Percentiles rank a stretch among this genome's conserved stretches.
These are phyloP conservation scores for Ricinus communis DNA, from an alignment of 345 rosid species.

Conservation along the genomic window DNA sequence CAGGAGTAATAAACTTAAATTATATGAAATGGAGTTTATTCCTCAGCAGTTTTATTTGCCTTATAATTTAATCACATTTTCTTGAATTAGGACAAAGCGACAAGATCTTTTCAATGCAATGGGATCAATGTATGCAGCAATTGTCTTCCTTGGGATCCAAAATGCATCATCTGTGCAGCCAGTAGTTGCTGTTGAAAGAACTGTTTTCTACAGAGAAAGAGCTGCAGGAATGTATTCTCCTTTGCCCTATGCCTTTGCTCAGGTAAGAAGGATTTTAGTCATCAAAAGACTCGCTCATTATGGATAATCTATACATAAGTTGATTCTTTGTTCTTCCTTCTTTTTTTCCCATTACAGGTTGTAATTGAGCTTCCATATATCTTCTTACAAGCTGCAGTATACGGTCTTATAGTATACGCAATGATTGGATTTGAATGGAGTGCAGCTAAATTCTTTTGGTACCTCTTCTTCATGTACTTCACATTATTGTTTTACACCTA, in stretches of 20 bases:
- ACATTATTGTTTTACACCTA: slow-evolving; percentile 68
- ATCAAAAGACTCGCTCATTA: background rate
- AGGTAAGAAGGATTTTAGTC: slow-evolving; percentile 25
- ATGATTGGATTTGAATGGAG: slow-evolving; percentile 73
- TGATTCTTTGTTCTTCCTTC: background rate
- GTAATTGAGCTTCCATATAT: slow-evolving; percentile 64
- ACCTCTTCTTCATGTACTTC: slow-evolving; percentile 57
- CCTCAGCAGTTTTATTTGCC: background rate
- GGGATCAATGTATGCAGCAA: slow-evolving; percentile 78
- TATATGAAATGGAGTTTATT: background rate
- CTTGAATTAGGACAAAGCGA: slow-evolving; percentile 33
- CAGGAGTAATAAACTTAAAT: background rate
- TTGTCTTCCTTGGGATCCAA: slow-evolving; percentile 64
- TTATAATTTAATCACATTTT: background rate
- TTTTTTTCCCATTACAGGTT: slow-evolving; percentile 36
- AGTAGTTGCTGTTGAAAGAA: slow-evolving; percentile 64
- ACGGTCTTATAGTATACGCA: slow-evolving; percentile 58
- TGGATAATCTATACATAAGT: background rate
- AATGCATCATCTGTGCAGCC: slow-evolving; percentile 60
- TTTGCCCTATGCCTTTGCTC: slow-evolving; percentile 71
- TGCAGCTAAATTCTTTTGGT: slow-evolving; percentile 60
- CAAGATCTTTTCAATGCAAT: slow-evolving; percentile 70
- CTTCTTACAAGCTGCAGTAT: slow-evolving; percentile 42
- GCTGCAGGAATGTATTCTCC: slow-evolving; percentile 86
- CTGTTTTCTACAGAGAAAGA: slow-evolving; percentile 70